A percentile compares a stretch with the other conserved stretches of the same genome.
phyloP scores from a whole-genome alignment of 768 basidiomycete species.

The Gautieria morchelliformis region DNA sequence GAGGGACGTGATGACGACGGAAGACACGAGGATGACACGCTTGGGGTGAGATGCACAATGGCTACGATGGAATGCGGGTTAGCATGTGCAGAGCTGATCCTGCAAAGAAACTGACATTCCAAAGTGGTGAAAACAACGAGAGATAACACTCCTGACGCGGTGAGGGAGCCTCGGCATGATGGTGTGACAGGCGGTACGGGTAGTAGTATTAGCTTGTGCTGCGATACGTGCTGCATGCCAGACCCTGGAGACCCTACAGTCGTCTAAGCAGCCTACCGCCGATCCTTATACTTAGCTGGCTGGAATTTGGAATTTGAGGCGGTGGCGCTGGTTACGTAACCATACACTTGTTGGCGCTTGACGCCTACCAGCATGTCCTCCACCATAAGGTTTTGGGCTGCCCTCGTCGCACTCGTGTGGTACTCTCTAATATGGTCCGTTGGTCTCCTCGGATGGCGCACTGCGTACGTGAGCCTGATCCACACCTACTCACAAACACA shows the following conservation, averaged over 20 bases:
- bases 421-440: constrained; percentile 6
- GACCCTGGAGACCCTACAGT: not conserved
- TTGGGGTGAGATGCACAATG: constrained; percentile 89
- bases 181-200: not conserved
- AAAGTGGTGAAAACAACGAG: constrained; percentile 47
- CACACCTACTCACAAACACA: not conserved
- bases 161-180: constrained; percentile 4
- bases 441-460: constrained; percentile 5
- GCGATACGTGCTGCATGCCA: not conserved
- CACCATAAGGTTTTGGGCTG: not conserved
- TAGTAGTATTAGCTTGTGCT: not conserved
- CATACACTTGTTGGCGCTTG: too few relatives aligned
- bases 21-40: constrained; percentile 78
- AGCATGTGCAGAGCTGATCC: not conserved
- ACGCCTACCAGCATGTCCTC: constrained; percentile 1
- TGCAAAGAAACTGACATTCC: constrained; percentile 53
- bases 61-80: constrained; percentile 26
- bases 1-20: constrained; percentile 79
- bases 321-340: not conserved
- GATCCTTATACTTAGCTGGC: not conserved
- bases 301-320: not conserved
- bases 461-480: constrained; percentile 5
- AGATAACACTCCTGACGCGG: constrained; percentile 8
- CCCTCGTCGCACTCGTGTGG: not conserved
- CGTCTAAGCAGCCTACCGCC: not conserved